phyloP scores from a whole-genome alignment of 345 rosid species.

The Boechera divaricarpa region DNA sequence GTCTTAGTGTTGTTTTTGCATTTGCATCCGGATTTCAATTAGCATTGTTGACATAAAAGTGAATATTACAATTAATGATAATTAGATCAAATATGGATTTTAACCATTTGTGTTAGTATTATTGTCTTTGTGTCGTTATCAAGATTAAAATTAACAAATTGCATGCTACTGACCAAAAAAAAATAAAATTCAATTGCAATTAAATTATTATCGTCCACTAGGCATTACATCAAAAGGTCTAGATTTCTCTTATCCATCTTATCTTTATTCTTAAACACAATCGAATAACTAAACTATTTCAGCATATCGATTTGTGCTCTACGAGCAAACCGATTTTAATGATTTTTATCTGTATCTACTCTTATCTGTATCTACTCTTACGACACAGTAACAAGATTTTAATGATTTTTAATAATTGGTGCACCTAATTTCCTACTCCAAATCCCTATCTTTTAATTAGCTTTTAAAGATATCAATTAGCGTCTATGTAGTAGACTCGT shows the following conservation, averaged over 20 bases:
- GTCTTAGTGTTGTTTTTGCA: no score
- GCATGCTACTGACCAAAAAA: no score
- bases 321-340: background rate
- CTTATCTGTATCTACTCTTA: background rate
- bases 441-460: background rate
- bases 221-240: background rate
- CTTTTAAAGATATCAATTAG: background rate
- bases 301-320: background rate
- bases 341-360: background rate
- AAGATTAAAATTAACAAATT: background rate
- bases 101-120: background rate
- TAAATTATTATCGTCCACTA: background rate
- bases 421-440: background rate
- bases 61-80: no score
- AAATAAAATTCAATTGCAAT: background rate
- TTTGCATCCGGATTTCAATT: no score
- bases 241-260: background rate
- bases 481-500: slow-evolving; percentile 2
- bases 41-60: no score
- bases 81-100: no score
- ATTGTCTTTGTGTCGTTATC: background rate
- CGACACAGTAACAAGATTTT: background rate
- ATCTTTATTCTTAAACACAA: background rate
- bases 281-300: background rate
- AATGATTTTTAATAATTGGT: background rate